Base-by-base conservation (phyloP, 2,329 filamentous ascomycete genomes). In the Fusarium domesticum region DNA sequence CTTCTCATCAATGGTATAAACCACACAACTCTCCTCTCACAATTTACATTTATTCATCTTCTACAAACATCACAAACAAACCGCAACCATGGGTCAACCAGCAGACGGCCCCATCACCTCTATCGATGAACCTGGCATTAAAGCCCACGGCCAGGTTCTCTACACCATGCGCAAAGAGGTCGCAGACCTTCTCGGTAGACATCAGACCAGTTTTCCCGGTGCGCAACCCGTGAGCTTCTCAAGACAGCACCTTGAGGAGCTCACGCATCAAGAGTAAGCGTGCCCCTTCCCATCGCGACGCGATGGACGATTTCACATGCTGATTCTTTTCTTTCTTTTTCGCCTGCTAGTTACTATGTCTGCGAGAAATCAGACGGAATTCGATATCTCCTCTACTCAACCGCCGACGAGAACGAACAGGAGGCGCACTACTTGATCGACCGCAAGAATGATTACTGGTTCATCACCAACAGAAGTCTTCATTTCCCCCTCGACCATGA, bases 351-450 rank as follows among this genome's bases (percentile, higher is more conserved):
- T 69, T 98, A 97, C 73, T 98, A 91, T 65, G 87, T 98, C 53
- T 96, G 92, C 74, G 93, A 98, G 70, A 98, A 98, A 73, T 96
- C 92, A 1, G 93, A 98, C 64, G 93, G 93, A 42, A 89, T 97
- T 52, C 84, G 93, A 52, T 96, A 95, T 66, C 80, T 98, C n/a
- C 80, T 98, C 53, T 97, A 95, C 73, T 83, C 93, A 54, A 89
- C 88, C 39, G 67, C 73, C 6, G 84, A 85, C 62, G 77, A 83
- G 33, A 64, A 72, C 6, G 73, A 72, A 42, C 55, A 64, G 37
- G 89, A 95, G 64, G 78, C 84, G 18, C 87, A 93, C 63, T 96
- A 96, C 71, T 77, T 98, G 44, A 96, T 98, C 70, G 92, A 98
- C 70, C 89, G 93, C 63, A 95, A 91, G 71, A 97, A 98, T 71